Base-by-base conservation (phyloP, 2,329 filamentous ascomycete genomes). In the Arthrobotrys musiformis region DNA sequence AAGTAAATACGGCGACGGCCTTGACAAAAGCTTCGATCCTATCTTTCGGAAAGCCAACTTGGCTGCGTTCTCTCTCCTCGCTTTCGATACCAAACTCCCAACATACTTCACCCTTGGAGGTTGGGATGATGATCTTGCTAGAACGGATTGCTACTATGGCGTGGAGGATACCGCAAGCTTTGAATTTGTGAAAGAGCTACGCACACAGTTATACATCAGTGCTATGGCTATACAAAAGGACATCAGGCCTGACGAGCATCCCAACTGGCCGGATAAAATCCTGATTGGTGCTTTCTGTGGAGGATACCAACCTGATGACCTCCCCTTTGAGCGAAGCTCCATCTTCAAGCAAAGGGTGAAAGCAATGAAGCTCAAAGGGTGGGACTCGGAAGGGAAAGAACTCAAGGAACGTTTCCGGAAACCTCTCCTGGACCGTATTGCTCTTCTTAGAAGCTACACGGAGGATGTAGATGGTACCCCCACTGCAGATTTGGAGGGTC, bases 31-130 rank as follows among this genome's bases (percentile, higher is more conserved):
- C 11, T 62, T 76, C 26, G 58, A 64, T 13, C 56, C 46, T 0
- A 60, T 76, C 9, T 60, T 76, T 19, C 56, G 40, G n/a, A 76
- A 76, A 15, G 72, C 72, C 4, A 76, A 76, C 30, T 17, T 76
- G 13, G 72, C 72, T 0, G 64, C 50, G 0, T 35, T 76, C 3
- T 19, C 72, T 1, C 35, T 58, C 9, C 13, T 60, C 5, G 26
- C 63, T 28, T 30, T 52, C 17, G 40, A 50, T 6, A 7, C 28
- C 15, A 17, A 26, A 28, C n/a, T 33, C 0, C 24, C 46, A 3
- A 37, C 4, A 9, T 76, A 70, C n/a, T 76, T n/a, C 22, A 5
- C 1, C 8, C 30, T 58, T 7, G 72, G 64, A 46, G 48, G 17
- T 1, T 64, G 33, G 54, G 30, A 50, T 24, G 4, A 42, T 0